Evolutionary conservation across 371 early-diverging fungal genomes (phyloP), one percentile per base, ranked within the genome.

Genomic region (Capillidium rhysosporum): DNA sequence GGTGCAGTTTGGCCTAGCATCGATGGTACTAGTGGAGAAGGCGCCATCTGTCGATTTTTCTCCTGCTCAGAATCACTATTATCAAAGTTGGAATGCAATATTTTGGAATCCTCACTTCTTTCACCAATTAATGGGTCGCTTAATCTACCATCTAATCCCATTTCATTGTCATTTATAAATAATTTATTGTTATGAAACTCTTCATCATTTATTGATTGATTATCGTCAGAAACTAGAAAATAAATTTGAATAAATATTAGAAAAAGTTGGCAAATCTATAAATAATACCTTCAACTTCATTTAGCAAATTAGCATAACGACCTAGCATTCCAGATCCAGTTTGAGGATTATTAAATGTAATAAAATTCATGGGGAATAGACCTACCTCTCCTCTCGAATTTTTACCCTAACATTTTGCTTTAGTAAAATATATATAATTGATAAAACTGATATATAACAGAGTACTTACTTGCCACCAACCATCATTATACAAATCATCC

Each of bases 391-490:
- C 80, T 40, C 63, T 61, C 1, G 65, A 38, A 53, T 75, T 78
- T 53, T 67, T 67, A n/a, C 86, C 84, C 81, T 61, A 40, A 7
- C 26, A 28, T 34, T 26, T 10, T 44, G 44, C 4, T 23, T 46
- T 34, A 46, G 24, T 40, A 47, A 21, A 20, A 40, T n/a, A 23
- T 16, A 29, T n/a, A 7, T 14, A 38, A 46, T 28, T 10, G 2
- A 46, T 24, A 5, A 9, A 46, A 53, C 18, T 24, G 1, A 30
- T 16, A 14, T 20, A 52, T 9, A 43, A 14, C 16, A 31, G 10
- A 31, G 25, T 20, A 46, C 49, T 66, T 76, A 80, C 84, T 77
- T 77, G 73, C 84, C 84, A 88, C 89, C 89, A 88, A 28, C 86
- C 86, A 63, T 88, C 89, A 21, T 71, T 67, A 60, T 76, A 86